phyloP scores from a whole-genome alignment of 495 filamentous ascomycete genomes.

The Penicillium soppii region DNA sequence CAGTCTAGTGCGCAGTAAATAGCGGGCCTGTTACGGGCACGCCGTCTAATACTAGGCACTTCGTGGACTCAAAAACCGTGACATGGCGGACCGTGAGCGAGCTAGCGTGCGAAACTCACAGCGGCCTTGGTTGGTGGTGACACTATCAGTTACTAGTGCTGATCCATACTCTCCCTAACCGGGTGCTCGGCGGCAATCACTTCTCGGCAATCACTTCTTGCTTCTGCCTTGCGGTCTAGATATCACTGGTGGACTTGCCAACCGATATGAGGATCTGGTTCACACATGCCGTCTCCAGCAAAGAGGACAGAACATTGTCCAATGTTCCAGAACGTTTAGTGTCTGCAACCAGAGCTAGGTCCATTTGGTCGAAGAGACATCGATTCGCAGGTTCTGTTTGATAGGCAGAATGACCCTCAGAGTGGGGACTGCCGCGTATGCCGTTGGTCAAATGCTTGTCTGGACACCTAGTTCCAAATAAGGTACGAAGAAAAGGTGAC shows the following conservation, averaged over 20 bases:
- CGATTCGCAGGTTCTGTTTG: constrained; percentile 16
- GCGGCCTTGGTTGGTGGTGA: not conserved
- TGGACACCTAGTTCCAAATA: not conserved
- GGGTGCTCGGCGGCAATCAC: too few species aligned
- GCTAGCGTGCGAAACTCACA: constrained; percentile 9
- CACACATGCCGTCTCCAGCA: constrained; percentile 24
- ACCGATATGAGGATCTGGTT: constrained; percentile 24
- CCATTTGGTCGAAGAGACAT: constrained; percentile 13
- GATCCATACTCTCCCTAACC: constrained; percentile 18
- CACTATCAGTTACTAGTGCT: too few species aligned
- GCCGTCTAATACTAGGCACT: constrained; percentile 8
- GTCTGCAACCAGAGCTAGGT: constrained; percentile 20
- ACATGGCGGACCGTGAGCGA: constrained; percentile 22
- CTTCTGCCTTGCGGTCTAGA: not conserved
- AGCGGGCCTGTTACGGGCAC: constrained; percentile 21
- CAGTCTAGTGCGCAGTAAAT: constrained; percentile 16
- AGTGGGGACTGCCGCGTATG: constrained; percentile 25
- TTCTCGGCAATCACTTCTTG: not conserved
- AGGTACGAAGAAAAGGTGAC: not conserved
- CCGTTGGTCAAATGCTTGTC: constrained; percentile 10
- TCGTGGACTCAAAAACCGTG: constrained; percentile 22
- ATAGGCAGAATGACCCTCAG: constrained; percentile 28
- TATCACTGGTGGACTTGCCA: constrained; percentile 4
- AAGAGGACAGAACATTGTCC: constrained; percentile 16
- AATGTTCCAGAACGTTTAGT: constrained; percentile 16